Evolutionary conservation across 768 basidiomycete species (phyloP).

Genomic region (Tulasnella sp.): DNA sequence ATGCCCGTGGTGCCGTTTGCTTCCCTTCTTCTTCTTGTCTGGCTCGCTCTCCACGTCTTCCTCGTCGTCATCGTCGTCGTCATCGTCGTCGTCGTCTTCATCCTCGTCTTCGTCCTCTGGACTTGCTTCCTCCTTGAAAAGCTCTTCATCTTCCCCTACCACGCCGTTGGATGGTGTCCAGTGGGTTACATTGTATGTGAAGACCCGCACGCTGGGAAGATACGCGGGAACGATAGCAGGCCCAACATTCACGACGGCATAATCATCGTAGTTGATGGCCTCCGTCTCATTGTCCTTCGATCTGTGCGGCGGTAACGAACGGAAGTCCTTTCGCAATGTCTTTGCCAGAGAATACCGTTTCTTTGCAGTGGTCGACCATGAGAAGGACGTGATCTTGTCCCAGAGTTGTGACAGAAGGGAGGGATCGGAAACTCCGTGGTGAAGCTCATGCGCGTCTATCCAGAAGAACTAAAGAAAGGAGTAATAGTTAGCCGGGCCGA

Average conservation of each 20-base stretch:
- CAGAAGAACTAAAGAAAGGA: constrained; percentile 31
- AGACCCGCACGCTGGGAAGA: constrained; percentile 71
- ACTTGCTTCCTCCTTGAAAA: constrained; percentile 13
- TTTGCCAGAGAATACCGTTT: constrained; percentile 37
- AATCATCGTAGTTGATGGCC: constrained; percentile 53
- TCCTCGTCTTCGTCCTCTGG: constrained; percentile 18
- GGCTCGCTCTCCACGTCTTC: background rate
- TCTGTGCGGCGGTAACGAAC: constrained; percentile 42
- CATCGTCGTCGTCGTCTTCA: constrained; percentile 26
- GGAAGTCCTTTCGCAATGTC: constrained; percentile 57
- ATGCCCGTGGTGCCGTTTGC: constrained; percentile 44
- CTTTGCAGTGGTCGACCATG: constrained; percentile 4
- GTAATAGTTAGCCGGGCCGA: background rate
- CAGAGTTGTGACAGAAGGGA: background rate
- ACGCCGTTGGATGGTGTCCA: background rate
- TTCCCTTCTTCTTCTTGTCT: constrained; percentile 2
- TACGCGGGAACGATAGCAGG: constrained; percentile 87
- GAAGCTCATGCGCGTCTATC: constrained; percentile 39
- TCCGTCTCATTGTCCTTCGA: constrained; percentile 22
- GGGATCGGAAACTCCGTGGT: background rate
- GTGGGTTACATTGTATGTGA: constrained; percentile 66
- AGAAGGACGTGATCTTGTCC: constrained; percentile 7
- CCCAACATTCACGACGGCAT: constrained; percentile 68
- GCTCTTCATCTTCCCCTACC: background rate
- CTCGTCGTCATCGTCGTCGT: background rate